phyloP scores from a whole-genome alignment of 2,329 filamentous ascomycete genomes.

The Lasiodiplodia gonubiensis region DNA sequence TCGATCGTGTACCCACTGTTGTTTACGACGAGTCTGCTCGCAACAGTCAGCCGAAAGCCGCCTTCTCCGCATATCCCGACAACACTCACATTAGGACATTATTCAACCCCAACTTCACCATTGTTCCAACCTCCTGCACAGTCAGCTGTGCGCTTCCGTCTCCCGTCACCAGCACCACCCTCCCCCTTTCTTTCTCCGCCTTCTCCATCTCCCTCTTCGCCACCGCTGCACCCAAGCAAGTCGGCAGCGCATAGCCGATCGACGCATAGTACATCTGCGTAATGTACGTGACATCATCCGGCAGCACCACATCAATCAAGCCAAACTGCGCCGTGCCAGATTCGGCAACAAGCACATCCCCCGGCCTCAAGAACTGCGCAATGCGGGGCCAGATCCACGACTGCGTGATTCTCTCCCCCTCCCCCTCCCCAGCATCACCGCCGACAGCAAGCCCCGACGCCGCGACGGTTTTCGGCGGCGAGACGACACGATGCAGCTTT shows the following conservation, averaged over 20 bases:
- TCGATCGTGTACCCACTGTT: slow-evolving; percentile 50
- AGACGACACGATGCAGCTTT: neutral
- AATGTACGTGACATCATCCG: slow-evolving; percentile 55
- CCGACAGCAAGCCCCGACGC: slow-evolving; percentile 29
- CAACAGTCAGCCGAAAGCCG: slow-evolving; percentile 36
- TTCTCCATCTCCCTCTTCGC: slow-evolving; percentile 30
- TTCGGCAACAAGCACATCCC: slow-evolving; percentile 64
- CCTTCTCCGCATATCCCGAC: slow-evolving; percentile 29
- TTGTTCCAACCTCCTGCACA: slow-evolving; percentile 32
- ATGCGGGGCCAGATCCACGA: neutral
- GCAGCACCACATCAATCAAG: slow-evolving; percentile 40
- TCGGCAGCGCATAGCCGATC: slow-evolving; percentile 66
- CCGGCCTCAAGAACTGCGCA: slow-evolving; percentile 53
- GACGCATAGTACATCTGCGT: slow-evolving; percentile 63
- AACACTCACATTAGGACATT: slow-evolving; percentile 47
- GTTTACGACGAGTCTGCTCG: slow-evolving; percentile 44
- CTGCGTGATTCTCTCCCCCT: neutral
- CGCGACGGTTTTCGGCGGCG: neutral
- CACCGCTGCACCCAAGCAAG: slow-evolving; percentile 61
- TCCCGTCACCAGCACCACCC: neutral
- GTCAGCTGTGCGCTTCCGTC: neutral
- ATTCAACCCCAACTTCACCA: slow-evolving; percentile 44
- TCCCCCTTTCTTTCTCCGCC: neutral
- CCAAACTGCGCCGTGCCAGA: slow-evolving; percentile 58
- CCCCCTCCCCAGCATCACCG: no score